Conservation (phyloP, 2,329 filamentous ascomycete species). For the Xylariaceae sp. region DNA sequence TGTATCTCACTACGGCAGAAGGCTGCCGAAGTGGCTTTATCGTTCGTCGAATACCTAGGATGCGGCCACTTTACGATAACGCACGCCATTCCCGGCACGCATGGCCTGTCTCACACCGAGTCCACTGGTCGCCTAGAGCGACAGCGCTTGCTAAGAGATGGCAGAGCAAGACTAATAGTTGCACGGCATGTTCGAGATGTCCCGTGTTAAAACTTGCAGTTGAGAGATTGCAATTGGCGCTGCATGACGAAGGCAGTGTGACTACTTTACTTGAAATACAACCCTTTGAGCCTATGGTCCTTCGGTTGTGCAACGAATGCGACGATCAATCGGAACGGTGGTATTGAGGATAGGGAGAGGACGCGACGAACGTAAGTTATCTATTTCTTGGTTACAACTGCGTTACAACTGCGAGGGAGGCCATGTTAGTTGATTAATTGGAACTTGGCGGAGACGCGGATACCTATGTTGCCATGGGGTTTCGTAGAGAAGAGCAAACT, state of each 20-base stretch:
- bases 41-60: conserved; percentile 8
- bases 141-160: not conserved
- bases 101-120: not conserved
- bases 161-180: not conserved
- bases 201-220: not conserved
- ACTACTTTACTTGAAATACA: not conserved
- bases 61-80: conserved; percentile 3
- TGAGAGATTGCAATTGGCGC: not conserved
- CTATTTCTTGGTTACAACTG: too few relatives aligned
- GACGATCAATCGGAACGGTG: too few relatives aligned
- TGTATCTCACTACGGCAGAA: not conserved
- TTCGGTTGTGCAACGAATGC: too few relatives aligned
- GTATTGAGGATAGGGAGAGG: too few relatives aligned
- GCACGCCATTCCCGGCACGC: not conserved
- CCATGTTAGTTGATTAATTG: too few relatives aligned
- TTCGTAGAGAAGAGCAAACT: too few relatives aligned
- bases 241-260: not conserved
- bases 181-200: not conserved
- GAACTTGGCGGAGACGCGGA: too few relatives aligned
- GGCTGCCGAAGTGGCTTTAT: conserved; percentile 2
- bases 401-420: too few relatives aligned
- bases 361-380: too few relatives aligned
- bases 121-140: not conserved
- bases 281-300: too few relatives aligned
- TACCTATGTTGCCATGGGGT: too few relatives aligned